Percentiles rank a stretch among this genome's conserved stretches.
Conservation (phyloP, 768 basidiomycete species). For the Boletus insuetus region DNA sequence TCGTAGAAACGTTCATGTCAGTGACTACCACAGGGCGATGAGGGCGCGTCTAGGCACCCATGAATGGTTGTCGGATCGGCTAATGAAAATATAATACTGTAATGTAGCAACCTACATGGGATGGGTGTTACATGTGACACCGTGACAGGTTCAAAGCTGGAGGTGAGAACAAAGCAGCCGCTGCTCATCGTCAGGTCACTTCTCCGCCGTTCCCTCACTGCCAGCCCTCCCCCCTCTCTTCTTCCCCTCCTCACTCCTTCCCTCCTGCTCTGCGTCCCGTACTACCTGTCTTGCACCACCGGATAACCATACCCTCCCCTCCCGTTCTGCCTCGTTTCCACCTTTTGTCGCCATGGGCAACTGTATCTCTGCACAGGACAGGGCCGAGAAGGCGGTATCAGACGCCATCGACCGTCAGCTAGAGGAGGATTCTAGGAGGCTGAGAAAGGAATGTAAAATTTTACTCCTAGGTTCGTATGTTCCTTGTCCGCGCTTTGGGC, state of each 20-base stretch:
- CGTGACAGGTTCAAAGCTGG: conserved; percentile 17
- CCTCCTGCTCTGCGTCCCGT: background rate
- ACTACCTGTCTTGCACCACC: background rate
- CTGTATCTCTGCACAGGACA: conserved; percentile 57
- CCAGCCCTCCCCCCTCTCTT: background rate
- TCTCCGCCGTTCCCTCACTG: background rate
- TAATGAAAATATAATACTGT: no score
- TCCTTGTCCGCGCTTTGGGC: background rate
- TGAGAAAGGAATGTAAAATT: conserved; percentile 90
- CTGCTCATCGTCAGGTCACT: conserved; percentile 8
- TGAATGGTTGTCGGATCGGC: no score
- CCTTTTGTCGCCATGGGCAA: conserved; percentile 53
- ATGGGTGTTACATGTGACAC: conserved; percentile 15
- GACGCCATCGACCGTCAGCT: conserved; percentile 80
- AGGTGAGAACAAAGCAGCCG: conserved; percentile 27
- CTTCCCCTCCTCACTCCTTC: no score
- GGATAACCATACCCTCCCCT: background rate
- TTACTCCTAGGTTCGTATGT: conserved; percentile 73
- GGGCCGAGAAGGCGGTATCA: conserved; percentile 57
- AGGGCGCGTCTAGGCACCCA: no score
- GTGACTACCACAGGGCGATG: no score
- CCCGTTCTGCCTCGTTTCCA: background rate
- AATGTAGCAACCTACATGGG: no score
- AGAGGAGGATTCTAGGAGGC: conserved; percentile 81
- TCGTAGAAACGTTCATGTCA: no score